phyloP scores from a whole-genome alignment of 2,329 filamentous ascomycete genomes.

The Pyrenophora graminea region DNA sequence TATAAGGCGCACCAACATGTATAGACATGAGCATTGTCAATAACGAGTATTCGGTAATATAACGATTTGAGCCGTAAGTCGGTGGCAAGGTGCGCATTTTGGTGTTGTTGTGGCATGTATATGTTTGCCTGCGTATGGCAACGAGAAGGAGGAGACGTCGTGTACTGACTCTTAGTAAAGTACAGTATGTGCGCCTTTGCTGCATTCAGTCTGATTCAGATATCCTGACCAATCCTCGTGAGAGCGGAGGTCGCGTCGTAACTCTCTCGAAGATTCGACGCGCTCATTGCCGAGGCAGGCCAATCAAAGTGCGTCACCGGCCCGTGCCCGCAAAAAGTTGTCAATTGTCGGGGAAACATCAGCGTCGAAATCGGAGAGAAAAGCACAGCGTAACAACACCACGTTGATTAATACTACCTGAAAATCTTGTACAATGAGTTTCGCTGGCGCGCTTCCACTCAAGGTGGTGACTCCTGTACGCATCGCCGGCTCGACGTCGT shows the following conservation, averaged over 20 bases:
- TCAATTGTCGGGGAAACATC: conserved; percentile 9
- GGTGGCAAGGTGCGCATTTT: conserved; percentile 1
- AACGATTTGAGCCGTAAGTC: conserved; percentile 1
- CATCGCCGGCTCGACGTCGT: conserved; percentile 31
- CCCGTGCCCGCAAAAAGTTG: conserved; percentile 23
- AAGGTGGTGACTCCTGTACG: conserved; percentile 40
- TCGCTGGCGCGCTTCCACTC: conserved; percentile 41
- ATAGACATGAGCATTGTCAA: conserved; percentile 5
- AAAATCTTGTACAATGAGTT: conserved; percentile 36
- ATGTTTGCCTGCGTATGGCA: background rate
- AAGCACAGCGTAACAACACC: conserved; percentile 12
- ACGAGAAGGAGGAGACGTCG: background rate
- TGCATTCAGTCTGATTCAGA: background rate
- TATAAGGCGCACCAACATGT: conserved; percentile 1
- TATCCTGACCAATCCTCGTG: background rate
- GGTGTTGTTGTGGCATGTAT: background rate
- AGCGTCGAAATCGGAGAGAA: conserved; percentile 5
- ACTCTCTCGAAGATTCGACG: conserved; percentile 18
- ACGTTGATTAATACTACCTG: conserved; percentile 15
- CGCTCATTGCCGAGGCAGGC: conserved; percentile 13
- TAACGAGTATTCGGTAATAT: conserved; percentile 14
- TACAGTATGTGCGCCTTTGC: background rate
- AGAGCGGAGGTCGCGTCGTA: conserved; percentile 3
- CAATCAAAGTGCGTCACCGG: conserved; percentile 16
- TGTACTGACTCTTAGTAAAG: background rate